Base-by-base conservation (phyloP, 768 basidiomycete genomes). In the Tephrocybe sp. region DNA sequence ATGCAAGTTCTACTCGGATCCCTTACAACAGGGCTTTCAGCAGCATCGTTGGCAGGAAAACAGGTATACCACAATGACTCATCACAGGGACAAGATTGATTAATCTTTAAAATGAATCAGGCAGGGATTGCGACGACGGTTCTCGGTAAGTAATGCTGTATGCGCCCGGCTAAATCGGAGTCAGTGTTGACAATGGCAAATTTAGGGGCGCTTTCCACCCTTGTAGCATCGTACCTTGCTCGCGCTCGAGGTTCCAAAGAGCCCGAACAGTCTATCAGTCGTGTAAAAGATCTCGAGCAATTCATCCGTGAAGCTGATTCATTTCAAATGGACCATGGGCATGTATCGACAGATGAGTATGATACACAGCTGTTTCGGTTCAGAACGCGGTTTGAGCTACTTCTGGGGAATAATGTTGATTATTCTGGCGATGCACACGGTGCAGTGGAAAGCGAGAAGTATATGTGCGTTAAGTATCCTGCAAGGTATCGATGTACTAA, bases 231-330 rank as follows among this genome's bases (percentile, higher is more conserved):
- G 87, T 26, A 26, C 26, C 26, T 91, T 14, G 88, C 87, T 2
- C 80, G 82, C 13, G 75, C 79, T n/a, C 81, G 86, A 30, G 85
- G 86, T 10, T 82, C 85, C 0, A 79, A 79, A 35, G 87, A 90
- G 56, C 88, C 87, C 1, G 84, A 89, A 57, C 52, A 76, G 12
- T 87, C 84, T 2, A 72, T 74, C 20, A 63, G 69, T 1, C 78
- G 81, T 12, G 72, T 72, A 9, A 82, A 83, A 51, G 83, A 84
- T 49, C 73, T 90, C 1, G 83, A 87, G 19, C 76, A 81, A 23
- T 91, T 82, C 55, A 68, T 89, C 30, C 83, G 87, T 31, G 84
- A 87, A 55, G 72, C 72, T 34, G 61, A 74, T 23, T 78, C 80
- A 1, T 87, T 84, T 57, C 61, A 74, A 45, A 67, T 86, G 60